Evolutionary conservation across 2,329 filamentous ascomycete genomes (phyloP), one percentile per base, ranked within the genome.

Genomic region (Thermomyces lanuginosus): DNA sequence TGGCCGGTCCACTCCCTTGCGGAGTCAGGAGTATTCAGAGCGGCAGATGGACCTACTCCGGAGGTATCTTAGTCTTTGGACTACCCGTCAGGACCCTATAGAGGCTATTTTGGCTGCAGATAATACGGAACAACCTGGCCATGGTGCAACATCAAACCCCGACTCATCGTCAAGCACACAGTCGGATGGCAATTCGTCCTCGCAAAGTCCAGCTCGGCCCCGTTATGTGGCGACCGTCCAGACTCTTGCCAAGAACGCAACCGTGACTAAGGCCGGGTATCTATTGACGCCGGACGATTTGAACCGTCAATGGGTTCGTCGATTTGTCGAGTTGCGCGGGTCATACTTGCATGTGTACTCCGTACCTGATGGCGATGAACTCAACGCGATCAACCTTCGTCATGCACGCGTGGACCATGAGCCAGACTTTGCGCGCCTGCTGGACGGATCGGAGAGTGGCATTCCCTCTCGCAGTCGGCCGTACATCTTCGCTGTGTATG

Each of bases 271-370:
- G 56, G 75, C 80, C 9, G 84, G 84, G 9, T 91, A 89, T 50
- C 67, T 98, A 9, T 64, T 95, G 22, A 79, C 80, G 2, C 83
- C 83, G 1, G 83, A 83, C 44, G 75, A 73, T 29, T 76, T 80
- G 28, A 49, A 55, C 37, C 80, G 75, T 12, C 71, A 77, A 34
- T 98, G 89, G 89, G 69, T 89, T 15, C 81, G 84, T 41, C 75
- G 86, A 21, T 95, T 92, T 45, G 81, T 93, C 26, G 89, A 98
- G 55, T 67, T 98, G 15, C 72, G 89, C 16, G 69, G 78, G 27
- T 89, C 89, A 0, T 98, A 95, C 48, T 64, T 98, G 28, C 83
- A 95, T 51, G 70, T 98, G 18, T 81, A 95, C 55, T 78, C 72
- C 13, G 74, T 77, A 0, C 72, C 75, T 0, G 79, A 91, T 21